phyloP scores from a whole-genome alignment of 208 protist species.

The Leishmania braziliensis region DNA sequence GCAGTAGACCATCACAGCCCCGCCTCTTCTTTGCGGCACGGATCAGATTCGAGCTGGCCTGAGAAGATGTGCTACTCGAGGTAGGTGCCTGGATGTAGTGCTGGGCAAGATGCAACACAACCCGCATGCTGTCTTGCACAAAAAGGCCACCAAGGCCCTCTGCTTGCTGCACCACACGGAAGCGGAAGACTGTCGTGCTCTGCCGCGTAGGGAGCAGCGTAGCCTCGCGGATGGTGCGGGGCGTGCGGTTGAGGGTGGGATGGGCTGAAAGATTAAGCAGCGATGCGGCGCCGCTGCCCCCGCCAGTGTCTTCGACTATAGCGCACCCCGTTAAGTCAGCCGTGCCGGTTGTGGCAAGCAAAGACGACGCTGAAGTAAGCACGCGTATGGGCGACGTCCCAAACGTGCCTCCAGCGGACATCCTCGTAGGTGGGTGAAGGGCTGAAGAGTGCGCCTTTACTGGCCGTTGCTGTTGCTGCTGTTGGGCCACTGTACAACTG shows the following conservation, averaged over 20 bases:
- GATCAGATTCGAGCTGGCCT: constrained; percentile 3
- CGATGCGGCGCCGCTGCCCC: not conserved
- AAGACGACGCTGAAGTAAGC: not conserved
- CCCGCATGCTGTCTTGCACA: constrained; percentile 57
- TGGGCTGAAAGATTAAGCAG: too few species aligned
- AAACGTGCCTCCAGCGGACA: not conserved
- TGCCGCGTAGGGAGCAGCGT: constrained; percentile 31
- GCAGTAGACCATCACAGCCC: not conserved
- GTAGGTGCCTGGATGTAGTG: constrained; percentile 40
- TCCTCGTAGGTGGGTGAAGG: not conserved
- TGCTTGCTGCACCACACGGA: constrained; percentile 41
- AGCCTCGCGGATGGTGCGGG: constrained; percentile 29
- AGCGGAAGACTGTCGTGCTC: constrained; percentile 25
- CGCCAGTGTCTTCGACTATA: not conserved
- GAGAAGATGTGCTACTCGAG: not conserved
- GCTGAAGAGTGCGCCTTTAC: too few species aligned
- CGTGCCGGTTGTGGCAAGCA: not conserved
- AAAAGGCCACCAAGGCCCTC: constrained; percentile 42
- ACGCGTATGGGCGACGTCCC: constrained; percentile 4
- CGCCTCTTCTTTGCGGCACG: not conserved
- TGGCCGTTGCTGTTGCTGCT: not conserved
- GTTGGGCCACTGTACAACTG: not conserved
- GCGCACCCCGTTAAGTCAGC: not conserved
- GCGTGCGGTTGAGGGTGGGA: not conserved
- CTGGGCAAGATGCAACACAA: constrained; percentile 54